Evolutionary conservation across 129 eudicot species (phyloP).

Genomic region (Smallanthus sonchifolius): DNA sequence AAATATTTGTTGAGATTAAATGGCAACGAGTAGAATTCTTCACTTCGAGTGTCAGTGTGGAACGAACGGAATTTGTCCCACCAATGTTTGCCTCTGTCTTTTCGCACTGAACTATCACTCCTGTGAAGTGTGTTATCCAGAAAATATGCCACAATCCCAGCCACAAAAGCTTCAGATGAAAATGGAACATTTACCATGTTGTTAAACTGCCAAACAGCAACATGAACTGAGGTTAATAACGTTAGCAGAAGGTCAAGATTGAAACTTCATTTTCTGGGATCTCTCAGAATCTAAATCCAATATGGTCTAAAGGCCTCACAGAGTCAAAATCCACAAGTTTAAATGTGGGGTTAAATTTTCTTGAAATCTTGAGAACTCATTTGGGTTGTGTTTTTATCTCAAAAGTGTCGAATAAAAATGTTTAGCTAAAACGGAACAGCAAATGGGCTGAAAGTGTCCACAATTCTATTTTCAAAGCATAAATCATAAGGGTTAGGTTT

Average conservation of each 20-base stretch:
- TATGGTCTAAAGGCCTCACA: background rate
- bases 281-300: background rate
- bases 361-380: background rate
- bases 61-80: slow-evolving; percentile 69
- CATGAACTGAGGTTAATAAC: background rate
- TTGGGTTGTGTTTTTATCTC: background rate
- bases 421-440: background rate
- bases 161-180: slow-evolving; percentile 72
- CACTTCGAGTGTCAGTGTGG: slow-evolving; percentile 53
- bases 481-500: background rate
- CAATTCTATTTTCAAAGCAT: background rate
- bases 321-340: background rate
- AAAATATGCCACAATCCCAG: slow-evolving; percentile 55
- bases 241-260: slow-evolving; percentile 3
- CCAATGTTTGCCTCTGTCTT: slow-evolving; percentile 72
- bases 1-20: slow-evolving; percentile 73
- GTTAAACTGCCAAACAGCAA: slow-evolving; percentile 43
- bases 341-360: background rate
- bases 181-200: slow-evolving; percentile 61
- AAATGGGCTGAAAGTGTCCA: background rate
- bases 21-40: slow-evolving; percentile 64
- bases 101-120: slow-evolving; percentile 47
- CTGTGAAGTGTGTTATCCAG: slow-evolving; percentile 61
- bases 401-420: background rate
- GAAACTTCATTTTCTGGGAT: background rate